Base-by-base conservation (phyloP, 306 rosid genomes). In the Vicia faba region DNA sequence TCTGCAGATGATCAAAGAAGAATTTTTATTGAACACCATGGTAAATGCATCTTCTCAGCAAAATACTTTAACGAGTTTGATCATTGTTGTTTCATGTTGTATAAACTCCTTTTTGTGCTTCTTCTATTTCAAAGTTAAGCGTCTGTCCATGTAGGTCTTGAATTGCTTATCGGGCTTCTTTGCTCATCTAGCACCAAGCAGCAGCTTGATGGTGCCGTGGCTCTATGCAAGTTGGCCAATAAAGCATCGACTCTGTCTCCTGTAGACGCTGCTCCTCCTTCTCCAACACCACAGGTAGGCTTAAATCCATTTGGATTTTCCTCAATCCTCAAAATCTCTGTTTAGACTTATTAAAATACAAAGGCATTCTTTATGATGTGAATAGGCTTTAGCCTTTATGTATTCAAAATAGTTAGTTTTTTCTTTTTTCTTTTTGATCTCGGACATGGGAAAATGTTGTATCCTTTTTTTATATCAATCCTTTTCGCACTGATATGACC, bases 201-300 rank as follows among this genome's bases (percentile, higher is more conserved):
- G 82, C 96, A 93, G 78, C 92, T 86, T 75, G 99, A 93, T 76
- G 97, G 96, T 70, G 99, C 99, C 11, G 84, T 81, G 76, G 97
- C 97, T 50, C 74, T 93, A 56, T 86, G 78, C 83, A 93, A 90
- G 81, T 78, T 93, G 83, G 96, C 97, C 62, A 82, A 85, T 79
- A 93, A 93, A 83, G 92, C 95, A 56, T 71, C 28, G 41, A 67
- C 85, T 51, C 84, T 90, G 68, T 90, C 97, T 82, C 91, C 95
- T 41, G 82, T 88, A 12, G 99, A 90, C 78, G 97, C 96, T 55
- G 91, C 97, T 40, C 99, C 99, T 51, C 99, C 87, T 35, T 90
- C 99, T 50, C 97, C 99, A 56, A 93, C 99, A 33, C 99, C 90
- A 35, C 97, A 93, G 99, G 99, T 83, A 61, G 72, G 65, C 69